phyloP scores from a whole-genome alignment of 176 grass and related monocot genomes.

The Eragrostis curvula region DNA sequence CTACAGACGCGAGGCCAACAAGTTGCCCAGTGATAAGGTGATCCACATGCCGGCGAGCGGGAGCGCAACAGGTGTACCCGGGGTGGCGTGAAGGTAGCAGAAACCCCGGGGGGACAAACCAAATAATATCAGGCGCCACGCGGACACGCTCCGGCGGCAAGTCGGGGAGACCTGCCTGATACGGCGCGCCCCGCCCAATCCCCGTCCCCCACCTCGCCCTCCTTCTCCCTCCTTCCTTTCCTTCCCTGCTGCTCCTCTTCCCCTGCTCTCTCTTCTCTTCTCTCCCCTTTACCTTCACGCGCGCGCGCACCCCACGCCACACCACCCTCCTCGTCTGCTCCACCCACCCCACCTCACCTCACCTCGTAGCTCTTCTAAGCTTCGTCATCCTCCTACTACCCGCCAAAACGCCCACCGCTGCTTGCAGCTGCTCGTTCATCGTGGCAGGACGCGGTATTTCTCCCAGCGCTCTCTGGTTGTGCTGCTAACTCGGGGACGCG shows the following conservation, averaged over 20 bases:
- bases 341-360: conserved; percentile 4
- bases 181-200: conserved; percentile 52
- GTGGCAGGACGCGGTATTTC: not conserved
- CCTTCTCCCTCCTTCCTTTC: not conserved
- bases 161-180: conserved; percentile 46
- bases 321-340: not conserved
- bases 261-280: too few relatives aligned
- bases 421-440: not conserved
- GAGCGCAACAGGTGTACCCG: conserved; percentile 1
- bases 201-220: conserved; percentile 31
- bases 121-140: conserved; percentile 49
- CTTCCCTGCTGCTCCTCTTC: too few relatives aligned
- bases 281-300: not conserved
- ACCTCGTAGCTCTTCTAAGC: not conserved
- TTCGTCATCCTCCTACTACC: not conserved
- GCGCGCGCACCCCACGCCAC: conserved; percentile 12
- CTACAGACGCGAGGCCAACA: not conserved
- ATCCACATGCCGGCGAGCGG: not conserved
- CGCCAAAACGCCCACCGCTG: not conserved
- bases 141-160: conserved; percentile 33
- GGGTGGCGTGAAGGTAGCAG: conserved; percentile 42
- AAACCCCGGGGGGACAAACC: not conserved
- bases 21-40: conserved; percentile 24
- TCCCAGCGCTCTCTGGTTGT: not conserved
- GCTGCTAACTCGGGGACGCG: not conserved